Evolutionary conservation across 2,329 filamentous ascomycete genomes (phyloP).

Genomic region (Sporothrix luriei): DNA sequence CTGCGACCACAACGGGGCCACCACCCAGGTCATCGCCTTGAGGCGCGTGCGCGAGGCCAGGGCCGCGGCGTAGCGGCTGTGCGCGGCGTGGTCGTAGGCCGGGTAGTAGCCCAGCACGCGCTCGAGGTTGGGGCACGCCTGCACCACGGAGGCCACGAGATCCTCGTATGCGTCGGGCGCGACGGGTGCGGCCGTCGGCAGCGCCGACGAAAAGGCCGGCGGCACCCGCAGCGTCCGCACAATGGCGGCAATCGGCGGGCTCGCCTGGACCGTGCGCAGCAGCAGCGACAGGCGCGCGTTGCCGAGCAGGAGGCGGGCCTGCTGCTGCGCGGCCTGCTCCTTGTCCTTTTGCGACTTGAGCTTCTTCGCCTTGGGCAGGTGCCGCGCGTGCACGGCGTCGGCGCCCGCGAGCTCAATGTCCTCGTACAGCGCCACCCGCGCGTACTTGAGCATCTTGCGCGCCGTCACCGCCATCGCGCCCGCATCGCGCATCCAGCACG

Average conservation of each 20-base stretch:
- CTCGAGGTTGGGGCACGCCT: constrained; percentile 68
- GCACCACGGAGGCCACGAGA: constrained; percentile 61
- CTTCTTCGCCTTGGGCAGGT: constrained; percentile 63
- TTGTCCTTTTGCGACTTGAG: constrained; percentile 49
- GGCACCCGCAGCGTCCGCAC: constrained; percentile 63
- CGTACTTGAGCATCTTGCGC: constrained; percentile 56
- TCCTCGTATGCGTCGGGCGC: constrained; percentile 57
- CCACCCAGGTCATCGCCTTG: constrained; percentile 62
- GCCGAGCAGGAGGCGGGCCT: constrained; percentile 44
- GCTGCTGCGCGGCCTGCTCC: constrained; percentile 43
- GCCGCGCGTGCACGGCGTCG: constrained; percentile 51
- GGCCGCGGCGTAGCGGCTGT: constrained; percentile 60
- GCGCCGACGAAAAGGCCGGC: constrained; percentile 39
- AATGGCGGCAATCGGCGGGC: constrained; percentile 55
- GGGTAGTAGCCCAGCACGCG: constrained; percentile 58
- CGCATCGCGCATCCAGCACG: constrained; percentile 66
- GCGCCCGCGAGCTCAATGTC: constrained; percentile 61
- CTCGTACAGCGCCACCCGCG: constrained; percentile 58
- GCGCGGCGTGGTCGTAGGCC: constrained; percentile 56
- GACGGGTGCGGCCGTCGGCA: constrained; percentile 35
- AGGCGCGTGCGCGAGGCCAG: constrained; percentile 60
- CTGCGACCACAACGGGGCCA: constrained; percentile 49
- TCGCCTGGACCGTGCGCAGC: constrained; percentile 59
- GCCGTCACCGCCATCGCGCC: constrained; percentile 55
- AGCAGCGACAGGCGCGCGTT: constrained; percentile 59